Conservation (phyloP, 768 basidiomycete genomes). For the Collybia sordida region DNA sequence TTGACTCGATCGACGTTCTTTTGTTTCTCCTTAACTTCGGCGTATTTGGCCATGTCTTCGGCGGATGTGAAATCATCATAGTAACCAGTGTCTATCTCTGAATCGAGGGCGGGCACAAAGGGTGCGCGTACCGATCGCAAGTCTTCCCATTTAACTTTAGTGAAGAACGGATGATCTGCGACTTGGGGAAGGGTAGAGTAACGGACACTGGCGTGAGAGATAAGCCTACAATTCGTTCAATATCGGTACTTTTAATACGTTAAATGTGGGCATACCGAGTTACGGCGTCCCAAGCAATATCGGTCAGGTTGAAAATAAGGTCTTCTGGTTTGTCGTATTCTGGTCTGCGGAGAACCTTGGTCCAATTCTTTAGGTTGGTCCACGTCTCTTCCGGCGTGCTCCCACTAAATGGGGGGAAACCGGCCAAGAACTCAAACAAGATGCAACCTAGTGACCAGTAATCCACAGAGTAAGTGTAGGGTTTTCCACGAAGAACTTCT, state of each 20-base stretch:
- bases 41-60: conserved; percentile 98
- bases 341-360: conserved; percentile 85
- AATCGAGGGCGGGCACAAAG: conserved; percentile 92
- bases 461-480: conserved; percentile 95
- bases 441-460: conserved; percentile 99
- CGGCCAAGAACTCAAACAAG: conserved; percentile 93
- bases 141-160: conserved; percentile 70
- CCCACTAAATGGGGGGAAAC: conserved; percentile 98
- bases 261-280: conserved; percentile 52
- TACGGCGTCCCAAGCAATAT: conserved; percentile 93
- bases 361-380: conserved; percentile 99
- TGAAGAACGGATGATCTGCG: conserved; percentile 81
- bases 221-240: conserved; percentile 52
- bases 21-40: conserved; percentile 97
- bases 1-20: conserved; percentile 87
- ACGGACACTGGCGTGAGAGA: conserved; percentile 82
- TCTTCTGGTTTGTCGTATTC: conserved; percentile 97
- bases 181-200: conserved; percentile 75
- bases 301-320: conserved; percentile 92
- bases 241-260: neutral
- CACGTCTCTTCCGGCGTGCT: conserved; percentile 96
- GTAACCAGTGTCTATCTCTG: conserved; percentile 93
- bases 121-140: conserved; percentile 79
- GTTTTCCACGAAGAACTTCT: conserved; percentile 90
- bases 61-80: conserved; percentile 87